A percentile compares a stretch with the other conserved stretches of the same genome.
Conservation (phyloP, 2,329 filamentous ascomycete species). For the Hypoxylon sp. region DNA sequence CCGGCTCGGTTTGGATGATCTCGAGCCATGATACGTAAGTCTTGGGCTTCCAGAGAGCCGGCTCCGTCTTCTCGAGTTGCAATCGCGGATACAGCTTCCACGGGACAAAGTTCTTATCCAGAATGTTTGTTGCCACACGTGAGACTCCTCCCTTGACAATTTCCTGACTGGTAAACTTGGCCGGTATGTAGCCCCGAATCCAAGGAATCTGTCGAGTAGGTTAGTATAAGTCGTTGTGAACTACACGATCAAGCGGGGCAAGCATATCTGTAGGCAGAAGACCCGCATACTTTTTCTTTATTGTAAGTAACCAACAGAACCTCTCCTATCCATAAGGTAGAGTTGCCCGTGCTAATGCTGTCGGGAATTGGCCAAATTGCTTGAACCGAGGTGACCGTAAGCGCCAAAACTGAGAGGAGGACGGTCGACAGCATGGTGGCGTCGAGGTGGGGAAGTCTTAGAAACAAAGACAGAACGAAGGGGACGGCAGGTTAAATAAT, state of each 20-base stretch:
- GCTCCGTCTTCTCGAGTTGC: slow-evolving; percentile 71
- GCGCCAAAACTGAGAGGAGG: slow-evolving; percentile 56
- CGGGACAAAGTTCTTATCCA: slow-evolving; percentile 76
- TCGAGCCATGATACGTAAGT: slow-evolving; percentile 69
- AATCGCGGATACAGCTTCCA: slow-evolving; percentile 81
- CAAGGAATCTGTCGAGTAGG: slow-evolving; percentile 61
- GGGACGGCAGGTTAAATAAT: slow-evolving; percentile 25
- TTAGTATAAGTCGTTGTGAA: slow-evolving; percentile 48
- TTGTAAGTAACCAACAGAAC: slow-evolving; percentile 69
- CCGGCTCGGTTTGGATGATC: slow-evolving; percentile 70
- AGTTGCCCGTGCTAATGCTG: slow-evolving; percentile 64
- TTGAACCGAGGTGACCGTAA: slow-evolving; percentile 57
- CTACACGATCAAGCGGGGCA: slow-evolving; percentile 35
- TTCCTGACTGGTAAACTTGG: slow-evolving; percentile 61
- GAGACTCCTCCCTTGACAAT: slow-evolving; percentile 68
- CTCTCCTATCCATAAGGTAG: slow-evolving; percentile 65
- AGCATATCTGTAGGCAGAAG: slow-evolving; percentile 47
- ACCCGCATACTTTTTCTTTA: slow-evolving; percentile 66
- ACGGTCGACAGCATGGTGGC: slow-evolving; percentile 46
- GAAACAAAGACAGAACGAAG: slow-evolving; percentile 29
- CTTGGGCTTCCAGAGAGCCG: slow-evolving; percentile 59
- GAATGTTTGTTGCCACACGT: slow-evolving; percentile 73
- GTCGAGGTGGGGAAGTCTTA: slow-evolving; percentile 30
- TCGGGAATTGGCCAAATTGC: slow-evolving; percentile 71
- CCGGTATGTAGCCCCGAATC: slow-evolving; percentile 59